A percentile compares a stretch with the other conserved stretches of the same genome.
These are phyloP conservation scores for Polytolypa hystricis DNA, from an alignment of 2,329 filamentous ascomycete species.

Conservation along the genomic window DNA sequence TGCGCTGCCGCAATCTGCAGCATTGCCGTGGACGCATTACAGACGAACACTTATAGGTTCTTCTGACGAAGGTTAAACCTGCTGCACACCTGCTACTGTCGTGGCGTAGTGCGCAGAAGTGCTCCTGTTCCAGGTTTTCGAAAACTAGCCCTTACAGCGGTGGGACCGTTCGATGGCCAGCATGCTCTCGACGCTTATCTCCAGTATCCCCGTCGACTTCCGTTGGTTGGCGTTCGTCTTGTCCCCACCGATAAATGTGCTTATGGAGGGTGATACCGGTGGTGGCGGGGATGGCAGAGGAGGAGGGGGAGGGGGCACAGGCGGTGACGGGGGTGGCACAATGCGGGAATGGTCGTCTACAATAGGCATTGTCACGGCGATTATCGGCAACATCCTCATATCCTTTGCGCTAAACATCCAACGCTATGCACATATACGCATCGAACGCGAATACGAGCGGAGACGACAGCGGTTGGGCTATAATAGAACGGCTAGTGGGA, in stretches of 20 bases:
- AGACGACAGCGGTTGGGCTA: constrained; percentile 44
- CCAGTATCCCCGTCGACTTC: constrained; percentile 6
- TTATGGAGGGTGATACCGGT: neutral
- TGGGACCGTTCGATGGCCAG: neutral
- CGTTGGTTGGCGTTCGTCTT: constrained; percentile 3
- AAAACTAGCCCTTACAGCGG: neutral
- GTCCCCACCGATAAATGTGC: constrained; percentile 2
- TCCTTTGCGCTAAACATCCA: constrained; percentile 94
- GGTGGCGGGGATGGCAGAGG: neutral
- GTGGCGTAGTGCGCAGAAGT: too few relatives aligned
- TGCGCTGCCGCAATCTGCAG: too few relatives aligned
- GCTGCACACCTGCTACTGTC: too few relatives aligned
- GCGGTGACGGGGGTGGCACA: constrained; percentile 4
- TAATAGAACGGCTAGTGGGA: constrained; percentile 30
- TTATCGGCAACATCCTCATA: constrained; percentile 85
- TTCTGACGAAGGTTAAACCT: too few relatives aligned
- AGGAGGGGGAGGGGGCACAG: too few relatives aligned
- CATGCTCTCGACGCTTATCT: constrained; percentile 3
- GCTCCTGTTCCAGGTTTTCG: too few relatives aligned
- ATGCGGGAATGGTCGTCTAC: constrained; percentile 53
- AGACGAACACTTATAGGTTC: too few relatives aligned
- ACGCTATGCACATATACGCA: constrained; percentile 80
- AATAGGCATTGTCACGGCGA: constrained; percentile 88
- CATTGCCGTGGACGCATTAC: too few relatives aligned
- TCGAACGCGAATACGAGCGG: constrained; percentile 59